Base-by-base conservation (phyloP, 768 basidiomycete genomes). In the Austroboletus festivus region DNA sequence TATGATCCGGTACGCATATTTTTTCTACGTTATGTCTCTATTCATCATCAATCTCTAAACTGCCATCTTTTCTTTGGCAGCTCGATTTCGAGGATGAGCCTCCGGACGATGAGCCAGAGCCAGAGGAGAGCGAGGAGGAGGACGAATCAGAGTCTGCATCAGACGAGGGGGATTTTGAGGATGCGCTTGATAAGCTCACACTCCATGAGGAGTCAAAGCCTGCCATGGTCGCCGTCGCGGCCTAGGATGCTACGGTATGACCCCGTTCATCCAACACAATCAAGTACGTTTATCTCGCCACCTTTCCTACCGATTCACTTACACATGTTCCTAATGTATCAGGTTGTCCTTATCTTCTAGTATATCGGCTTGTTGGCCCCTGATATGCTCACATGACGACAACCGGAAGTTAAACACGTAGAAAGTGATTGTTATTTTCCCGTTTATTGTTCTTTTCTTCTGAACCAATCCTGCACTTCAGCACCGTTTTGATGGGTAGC, bases 1-100 rank as follows among this genome's bases (percentile, higher is more conserved):
- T 98, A 85, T 67, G 95, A 99, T 67, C 94, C 93, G 41, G 95
- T 97, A 62, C 62, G 89, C 79, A 30, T 40, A n/a, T n/a, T n/a
- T n/a, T n/a, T n/a, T n/a, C n/a, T n/a, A n/a, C n/a, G n/a, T n/a
- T n/a, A n/a, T n/a, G n/a, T n/a, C n/a, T n/a, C n/a, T n/a, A n/a
- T n/a, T n/a, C n/a, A n/a, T n/a, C n/a, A n/a, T n/a, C n/a, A n/a
- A n/a, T n/a, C n/a, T n/a, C n/a, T n/a, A n/a, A 22, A 28, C 28
- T 28, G 7, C 28, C 12, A 28, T 28, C 15, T 33, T 38, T 26
- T 49, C 21, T 26, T 21, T 19, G 19, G 13, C 50, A 93, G 89
- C 80, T 93, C 49, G 92, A 93, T 61, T 91, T 80, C 60, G 88
- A 92, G 59, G 89, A 92, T 55, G 83, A 89, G 47, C 73, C 75